Base-by-base conservation (phyloP, 352 stramenopile genomes). In the Globisporangium iwayamae region DNA sequence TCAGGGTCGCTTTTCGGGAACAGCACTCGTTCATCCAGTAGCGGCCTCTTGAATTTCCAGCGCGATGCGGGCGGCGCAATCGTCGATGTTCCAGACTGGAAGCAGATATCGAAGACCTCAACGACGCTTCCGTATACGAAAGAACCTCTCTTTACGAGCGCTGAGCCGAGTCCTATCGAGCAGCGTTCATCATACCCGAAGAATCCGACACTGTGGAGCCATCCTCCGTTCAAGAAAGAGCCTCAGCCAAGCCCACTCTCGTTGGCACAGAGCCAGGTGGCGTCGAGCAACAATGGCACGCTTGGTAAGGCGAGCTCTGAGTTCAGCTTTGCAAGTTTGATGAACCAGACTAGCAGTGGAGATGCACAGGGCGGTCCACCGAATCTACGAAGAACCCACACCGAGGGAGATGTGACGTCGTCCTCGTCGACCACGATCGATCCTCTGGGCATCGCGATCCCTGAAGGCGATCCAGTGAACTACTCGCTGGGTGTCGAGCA, bases 401-500 rank as follows among this genome's bases (percentile, higher is more conserved):
- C 62, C 0, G 62, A 67, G 1, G 43, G 62, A 13, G 62, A 67
- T n/a, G 46, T 67, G n/a, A 57, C 62, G 25, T 67, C 62, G 34
- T 67, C 62, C 16, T 56, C 43, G 18, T 51, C 53, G 22, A 47
- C 45, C 20, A 38, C 45, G 30, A 28, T 63, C 6, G 56, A 68
- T 63, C 67, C 60, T 51, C 70, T 65, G 63, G 81, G 69, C 30
- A 79, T 90, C 62, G 65, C 56, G 16, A 94, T 94, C 59, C 85
- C 85, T 1, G 83, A 90, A 30, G 85, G 85, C 22, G 85, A 94
- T 41, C 85, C 85, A 4, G 79, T 94, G 9, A 80, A 94, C 70
- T 92, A 90, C 56, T 79, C 85, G 32, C 69, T 87, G 30, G 85
- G 85, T 25, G 85, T 94, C 1, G 73, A 90, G 38, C 85, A 94